Evolutionary conservation across 352 stramenopile genomes (phyloP), one percentile per base, ranked within the genome.

Genomic region (Saprolegnia diclina): DNA sequence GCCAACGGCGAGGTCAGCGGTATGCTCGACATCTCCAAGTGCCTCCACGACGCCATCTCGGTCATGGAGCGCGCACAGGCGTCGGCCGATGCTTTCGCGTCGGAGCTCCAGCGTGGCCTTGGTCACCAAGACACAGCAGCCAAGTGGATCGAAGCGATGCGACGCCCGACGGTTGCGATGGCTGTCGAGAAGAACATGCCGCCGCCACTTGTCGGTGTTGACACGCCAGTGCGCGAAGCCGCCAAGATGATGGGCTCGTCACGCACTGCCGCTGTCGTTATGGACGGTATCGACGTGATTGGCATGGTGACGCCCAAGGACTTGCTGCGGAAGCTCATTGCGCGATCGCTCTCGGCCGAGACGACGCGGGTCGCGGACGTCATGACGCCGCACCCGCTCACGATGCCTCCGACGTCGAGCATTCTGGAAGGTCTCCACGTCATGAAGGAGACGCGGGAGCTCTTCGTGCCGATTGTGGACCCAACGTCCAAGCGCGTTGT

Each of bases 21-120:
- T 35, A 93, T 96, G 83, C 73, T 96, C n/a, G 85, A 96, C 50
- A 94, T 96, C 46, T 92, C 88, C 61, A 96, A 96, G 76, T 94
- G 87, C 67, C 70, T 96, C 4, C 91, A 92, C 53, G 88, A 96
- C 56, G 88, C 88, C 16, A 94, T 96, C 69, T 90, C 78, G 22
- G 90, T 84, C 72, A 80, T 94, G 81, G 87, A 94, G 56, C 89
- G 84, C 44, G 86, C 92, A n/a, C 87, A 94, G 70, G 83, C 92
- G 64, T 91, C 85, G 22, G 93, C 85, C 0, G 86, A 93, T 67
- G 77, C 79, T 0, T 86, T 87, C 3, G 86, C 87, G 26, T 85
- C 73, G 4, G 85, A 96, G 63, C 65, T 94, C 59, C 82, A 94
- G 42, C 78, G 84, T 10, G 50, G 92, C 40, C 73, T 96, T 0